Evolutionary conservation across 176 grass and related monocot species (phyloP), one percentile per base, ranked within the genome.

Genomic region (Phragmites australis): DNA sequence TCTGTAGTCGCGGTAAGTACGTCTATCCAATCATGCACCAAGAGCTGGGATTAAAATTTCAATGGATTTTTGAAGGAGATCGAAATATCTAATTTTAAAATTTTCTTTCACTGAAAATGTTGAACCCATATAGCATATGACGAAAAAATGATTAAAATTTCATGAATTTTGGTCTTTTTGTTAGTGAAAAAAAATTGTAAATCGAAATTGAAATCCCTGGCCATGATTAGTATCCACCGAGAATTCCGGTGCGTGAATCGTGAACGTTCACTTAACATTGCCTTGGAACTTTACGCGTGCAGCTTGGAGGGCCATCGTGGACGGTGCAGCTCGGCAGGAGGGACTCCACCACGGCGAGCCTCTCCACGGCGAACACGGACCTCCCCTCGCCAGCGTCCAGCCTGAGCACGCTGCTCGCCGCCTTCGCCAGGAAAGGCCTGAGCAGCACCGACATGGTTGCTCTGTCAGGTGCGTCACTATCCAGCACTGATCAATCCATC

Each of bases 371-470:
- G 14, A 72, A 74, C 75, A 58, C 45, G 39, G 68, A 91, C 73
- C 72, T 91, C 41, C 89, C 89, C 5, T 49, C 79, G 43, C 63
- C 64, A 61, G 7, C 15, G 54, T 72, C 78, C 39, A 85, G 68
- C 68, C 85, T 91, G 23, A 41, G 82, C 62, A 6, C 32, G 8
- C 82, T 88, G 44, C 83, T 88, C 41, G 27, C 25, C 9, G 60
- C 68, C 16, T 91, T 88, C 86, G 53, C 59, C 58, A 65, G 18
- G 58, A 91, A 87, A 74, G 85, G 82, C 57, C 40, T 91, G 27
- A 84, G 74, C 70, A 71, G 74, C 75, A 68, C 50, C 72, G 79
- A 92, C 79, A 89, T 89, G 90, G 86, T 92, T 31, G 74, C 86
- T 76, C 90, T 92, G 67, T 89, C 86, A 67, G 86, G 90, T 92